Conservation (phyloP, 164 flowering plant species). For the Euptelea pleiosperma region DNA sequence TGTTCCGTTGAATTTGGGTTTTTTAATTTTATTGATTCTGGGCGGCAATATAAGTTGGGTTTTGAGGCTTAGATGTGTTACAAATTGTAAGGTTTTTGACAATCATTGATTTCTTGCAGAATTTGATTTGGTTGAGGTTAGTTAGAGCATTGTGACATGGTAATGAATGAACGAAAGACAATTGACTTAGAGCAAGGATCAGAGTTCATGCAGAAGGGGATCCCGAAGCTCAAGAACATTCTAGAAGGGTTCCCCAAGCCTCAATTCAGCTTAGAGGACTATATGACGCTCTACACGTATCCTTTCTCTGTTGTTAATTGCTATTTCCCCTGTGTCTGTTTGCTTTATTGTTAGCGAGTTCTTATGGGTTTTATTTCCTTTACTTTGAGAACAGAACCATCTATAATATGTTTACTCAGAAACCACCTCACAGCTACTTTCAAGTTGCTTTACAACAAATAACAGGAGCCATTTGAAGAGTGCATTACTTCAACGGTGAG, state of each 20-base stretch:
- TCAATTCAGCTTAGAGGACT: conserved; percentile 71
- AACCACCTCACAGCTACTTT: conserved; percentile 86
- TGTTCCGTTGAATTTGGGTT: too few species aligned
- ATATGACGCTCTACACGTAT: conserved; percentile 91
- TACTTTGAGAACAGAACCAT: conserved; percentile 53
- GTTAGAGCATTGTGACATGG: conserved; percentile 15
- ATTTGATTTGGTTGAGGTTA: not conserved
- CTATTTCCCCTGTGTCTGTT: not conserved
- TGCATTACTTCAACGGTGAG: conserved; percentile 70
- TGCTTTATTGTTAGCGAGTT: not conserved
- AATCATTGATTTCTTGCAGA: not conserved
- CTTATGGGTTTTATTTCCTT: conserved; percentile 1
- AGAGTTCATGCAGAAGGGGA: conserved; percentile 80
- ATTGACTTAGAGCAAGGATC: conserved; percentile 86
- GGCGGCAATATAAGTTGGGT: too few species aligned
- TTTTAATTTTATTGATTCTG: not conserved
- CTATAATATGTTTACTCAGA: conserved; percentile 90
- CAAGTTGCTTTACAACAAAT: conserved; percentile 82
- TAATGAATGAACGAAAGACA: conserved; percentile 55
- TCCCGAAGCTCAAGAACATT: conserved; percentile 75
- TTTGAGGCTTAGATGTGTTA: too few species aligned
- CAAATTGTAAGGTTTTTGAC: not conserved
- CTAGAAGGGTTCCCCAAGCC: conserved; percentile 69
- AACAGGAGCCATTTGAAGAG: conserved; percentile 68
- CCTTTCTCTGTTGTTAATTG: conserved; percentile 9